phyloP scores from a whole-genome alignment of 371 early-diverging fungal species.

The Mortierella sp. region DNA sequence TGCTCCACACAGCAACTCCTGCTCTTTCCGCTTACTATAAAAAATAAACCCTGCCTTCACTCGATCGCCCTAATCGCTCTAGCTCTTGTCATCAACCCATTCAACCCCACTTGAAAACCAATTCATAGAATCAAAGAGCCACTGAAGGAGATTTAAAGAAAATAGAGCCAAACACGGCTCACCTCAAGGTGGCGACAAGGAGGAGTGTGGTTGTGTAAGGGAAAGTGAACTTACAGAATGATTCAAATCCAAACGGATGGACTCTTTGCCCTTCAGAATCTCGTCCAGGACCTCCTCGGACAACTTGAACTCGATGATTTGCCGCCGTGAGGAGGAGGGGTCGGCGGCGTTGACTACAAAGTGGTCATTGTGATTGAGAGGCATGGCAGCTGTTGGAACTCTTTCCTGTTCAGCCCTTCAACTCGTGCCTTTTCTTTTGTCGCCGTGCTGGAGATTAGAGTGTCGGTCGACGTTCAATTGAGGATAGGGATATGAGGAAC shows the following conservation, averaged over 20 bases:
- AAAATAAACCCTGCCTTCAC: neutral
- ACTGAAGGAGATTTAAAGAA: neutral
- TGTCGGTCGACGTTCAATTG: too few relatives aligned
- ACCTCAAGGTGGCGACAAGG: neutral
- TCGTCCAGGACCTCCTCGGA: constrained; percentile 53
- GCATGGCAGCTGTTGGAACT: constrained; percentile 25
- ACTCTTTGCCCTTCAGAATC: constrained; percentile 51
- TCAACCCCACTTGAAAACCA: neutral
- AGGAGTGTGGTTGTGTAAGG: neutral
- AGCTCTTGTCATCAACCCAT: constrained; percentile 2
- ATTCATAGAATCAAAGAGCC: constrained; percentile 1
- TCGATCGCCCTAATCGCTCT: neutral
- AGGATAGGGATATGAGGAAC: neutral
- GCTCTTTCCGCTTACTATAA: neutral
- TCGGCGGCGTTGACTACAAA: constrained; percentile 52
- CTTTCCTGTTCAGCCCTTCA: neutral
- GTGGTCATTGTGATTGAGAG: constrained; percentile 50
- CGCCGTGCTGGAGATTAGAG: neutral
- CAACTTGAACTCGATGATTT: constrained; percentile 52
- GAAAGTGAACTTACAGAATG: constrained; percentile 41
- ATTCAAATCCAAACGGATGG: constrained; percentile 53
- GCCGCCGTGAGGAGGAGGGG: constrained; percentile 35
- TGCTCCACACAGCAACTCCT: neutral
- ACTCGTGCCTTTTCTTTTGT: constrained; percentile 1
- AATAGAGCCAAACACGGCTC: neutral